Evolutionary conservation across 352 stramenopile species (phyloP), one percentile per base, ranked within the genome.

Genomic region (Phytophthora cryptogea): DNA sequence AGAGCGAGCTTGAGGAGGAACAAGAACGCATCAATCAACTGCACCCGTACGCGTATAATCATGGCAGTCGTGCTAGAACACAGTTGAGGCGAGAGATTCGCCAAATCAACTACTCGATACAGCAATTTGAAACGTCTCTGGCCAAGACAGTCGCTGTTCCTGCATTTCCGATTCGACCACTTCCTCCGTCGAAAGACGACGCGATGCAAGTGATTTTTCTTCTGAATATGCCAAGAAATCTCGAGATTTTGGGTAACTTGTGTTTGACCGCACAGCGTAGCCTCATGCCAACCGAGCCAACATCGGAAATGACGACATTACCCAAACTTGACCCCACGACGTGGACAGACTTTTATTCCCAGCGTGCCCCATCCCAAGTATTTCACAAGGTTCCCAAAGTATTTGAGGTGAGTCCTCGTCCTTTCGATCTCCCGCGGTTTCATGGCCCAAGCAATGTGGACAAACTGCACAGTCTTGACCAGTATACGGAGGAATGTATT

Each of bases 161-260:
- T 1, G 5, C 37, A 3, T 78, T 69, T 35, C 27, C 80, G 5
- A 58, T 68, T 4, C 72, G 55, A 13, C 67, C 72, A 0, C 62
- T 89, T 9, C 74, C 76, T 9, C 44, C 31, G 10, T 23, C 61
- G 11, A 50, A 49, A 17, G 4, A 16, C 0, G 61, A 75, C 5
- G 72, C 68, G 0, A 45, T 78, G 20, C 54, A 73, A 40, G 49
- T 78, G 5, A 59, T 89, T 13, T 85, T 86, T 40, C 80, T 80
- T 37, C 28, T 86, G 4, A 48, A 62, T 0, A 65, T 81, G 37
- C 76, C 79, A 0, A 50, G 49, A 8, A 56, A 82, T 17, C 28
- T 89, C 10, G 64, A 75, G 14, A 52, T 78, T 23, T 36, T 80
- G 9, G 73, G 54, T 0, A 68, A 69, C 11, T 51, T 89, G n/a